Percentiles rank a stretch among this genome's conserved stretches.
phyloP scores from a whole-genome alignment of 768 basidiomycete genomes.

The Suillus weaverae region DNA sequence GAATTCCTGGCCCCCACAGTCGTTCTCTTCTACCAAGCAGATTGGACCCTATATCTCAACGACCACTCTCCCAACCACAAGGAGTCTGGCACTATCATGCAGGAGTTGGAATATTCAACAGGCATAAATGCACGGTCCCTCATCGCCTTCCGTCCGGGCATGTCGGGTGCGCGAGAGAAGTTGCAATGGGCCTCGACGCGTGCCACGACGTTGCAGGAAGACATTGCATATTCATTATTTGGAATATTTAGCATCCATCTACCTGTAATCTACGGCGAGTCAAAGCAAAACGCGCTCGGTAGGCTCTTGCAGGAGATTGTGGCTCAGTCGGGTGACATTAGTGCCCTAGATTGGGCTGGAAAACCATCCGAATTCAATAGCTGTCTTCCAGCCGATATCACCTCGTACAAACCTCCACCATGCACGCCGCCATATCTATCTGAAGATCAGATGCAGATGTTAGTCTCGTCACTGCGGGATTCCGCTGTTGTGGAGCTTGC shows the following conservation, averaged over 20 bases:
- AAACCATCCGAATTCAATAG: not conserved
- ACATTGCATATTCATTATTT: not conserved
- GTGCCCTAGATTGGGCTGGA: too few species aligned
- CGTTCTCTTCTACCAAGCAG: too few species aligned
- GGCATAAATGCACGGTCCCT: not conserved
- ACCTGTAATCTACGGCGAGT: conserved; percentile 16
- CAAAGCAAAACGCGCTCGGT: conserved; percentile 2
- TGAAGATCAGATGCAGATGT: not conserved
- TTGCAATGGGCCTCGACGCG: not conserved
- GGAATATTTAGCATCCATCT: conserved; percentile 7
- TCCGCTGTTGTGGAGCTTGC: not conserved
- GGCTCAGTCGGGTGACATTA: conserved; percentile 4
- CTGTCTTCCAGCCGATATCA: not conserved
- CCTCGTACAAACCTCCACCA: not conserved
- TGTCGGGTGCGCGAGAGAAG: not conserved
- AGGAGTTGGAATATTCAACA: not conserved
- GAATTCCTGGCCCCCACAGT: not conserved
- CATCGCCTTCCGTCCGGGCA: not conserved
- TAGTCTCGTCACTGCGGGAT: not conserved
- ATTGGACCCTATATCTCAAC: not conserved
- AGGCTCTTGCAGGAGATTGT: conserved; percentile 4
- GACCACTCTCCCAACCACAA: not conserved
- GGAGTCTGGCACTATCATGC: not conserved
- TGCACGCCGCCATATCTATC: not conserved
- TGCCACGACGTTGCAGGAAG: not conserved